Conservation (phyloP, 169 alveolate genomes). For the Eimeria necatrix region DNA sequence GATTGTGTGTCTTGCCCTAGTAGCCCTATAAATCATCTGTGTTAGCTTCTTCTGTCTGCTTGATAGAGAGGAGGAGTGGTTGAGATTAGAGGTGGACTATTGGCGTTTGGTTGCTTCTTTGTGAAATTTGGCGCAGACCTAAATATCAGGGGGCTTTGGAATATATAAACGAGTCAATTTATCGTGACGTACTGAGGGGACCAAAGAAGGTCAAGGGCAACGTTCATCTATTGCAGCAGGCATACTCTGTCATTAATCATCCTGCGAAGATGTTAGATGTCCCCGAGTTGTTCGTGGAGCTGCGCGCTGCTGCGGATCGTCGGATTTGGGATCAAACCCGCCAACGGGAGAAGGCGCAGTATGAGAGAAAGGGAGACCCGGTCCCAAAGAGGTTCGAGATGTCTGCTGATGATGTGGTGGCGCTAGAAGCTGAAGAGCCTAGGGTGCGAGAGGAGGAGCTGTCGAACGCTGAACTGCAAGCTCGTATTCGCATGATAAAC, state of each 20-base stretch:
- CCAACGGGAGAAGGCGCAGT: background rate
- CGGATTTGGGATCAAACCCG: constrained; percentile 22
- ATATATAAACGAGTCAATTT: constrained; percentile 5
- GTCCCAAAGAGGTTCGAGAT: constrained; percentile 5
- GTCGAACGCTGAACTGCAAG: background rate
- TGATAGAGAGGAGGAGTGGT: background rate
- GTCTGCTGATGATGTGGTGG: constrained; percentile 52
- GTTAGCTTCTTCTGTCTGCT: background rate
- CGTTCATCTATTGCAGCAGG: constrained; percentile 5
- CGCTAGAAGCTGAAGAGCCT: constrained; percentile 51
- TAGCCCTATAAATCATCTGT: too few relatives aligned
- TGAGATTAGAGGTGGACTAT: background rate
- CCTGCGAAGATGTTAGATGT: constrained; percentile 7
- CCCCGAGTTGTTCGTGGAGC: constrained; percentile 49
- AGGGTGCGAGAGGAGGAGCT: constrained; percentile 40
- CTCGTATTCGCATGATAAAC: background rate
- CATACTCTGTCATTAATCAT: background rate
- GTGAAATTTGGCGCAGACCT: constrained; percentile 10
- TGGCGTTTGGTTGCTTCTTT: background rate
- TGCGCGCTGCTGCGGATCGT: constrained; percentile 34
- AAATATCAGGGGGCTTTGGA: constrained; percentile 63
- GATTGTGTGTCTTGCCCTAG: background rate
- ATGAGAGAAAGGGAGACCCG: constrained; percentile 39
- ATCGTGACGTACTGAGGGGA: constrained; percentile 52
- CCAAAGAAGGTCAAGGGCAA: background rate